phyloP scores from a whole-genome alignment of 1,139 yeast genomes.

The Yamadazyma atlantica region DNA sequence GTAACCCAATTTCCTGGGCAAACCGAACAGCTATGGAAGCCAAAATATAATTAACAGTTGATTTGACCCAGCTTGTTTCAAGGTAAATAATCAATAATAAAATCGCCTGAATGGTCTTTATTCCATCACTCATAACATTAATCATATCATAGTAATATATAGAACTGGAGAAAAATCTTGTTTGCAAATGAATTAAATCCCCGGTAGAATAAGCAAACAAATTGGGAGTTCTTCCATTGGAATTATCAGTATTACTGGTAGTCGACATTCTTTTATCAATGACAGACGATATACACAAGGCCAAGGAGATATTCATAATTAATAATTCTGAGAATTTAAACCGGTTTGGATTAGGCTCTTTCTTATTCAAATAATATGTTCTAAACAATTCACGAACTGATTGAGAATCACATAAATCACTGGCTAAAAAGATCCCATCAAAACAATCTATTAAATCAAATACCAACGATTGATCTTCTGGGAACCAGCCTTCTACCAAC shows the following conservation, averaged over 20 bases:
- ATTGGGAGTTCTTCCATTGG: slow-evolving; percentile 9
- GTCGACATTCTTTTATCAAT: slow-evolving; percentile 16
- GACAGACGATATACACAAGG: slow-evolving; percentile 25
- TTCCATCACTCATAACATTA: slow-evolving; percentile 49
- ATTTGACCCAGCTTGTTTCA: slow-evolving; percentile 41
- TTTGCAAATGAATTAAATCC: slow-evolving; percentile 23
- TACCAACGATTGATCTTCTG: slow-evolving; percentile 26
- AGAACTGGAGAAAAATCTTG: slow-evolving; percentile 32
- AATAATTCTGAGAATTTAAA: slow-evolving; percentile 31
- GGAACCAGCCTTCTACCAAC: slow-evolving; percentile 29
- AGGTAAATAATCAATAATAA: slow-evolving; percentile 45
- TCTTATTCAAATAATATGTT: slow-evolving; percentile 17
- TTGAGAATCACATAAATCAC: slow-evolving; percentile 16
- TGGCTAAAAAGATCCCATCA: slow-evolving; percentile 16
- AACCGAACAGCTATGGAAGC: slow-evolving; percentile 54
- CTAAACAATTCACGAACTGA: slow-evolving; percentile 22
- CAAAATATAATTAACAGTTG: slow-evolving; percentile 45
- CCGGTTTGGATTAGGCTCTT: slow-evolving; percentile 6
- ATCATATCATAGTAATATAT: slow-evolving; percentile 50
- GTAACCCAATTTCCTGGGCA: slow-evolving; percentile 68
- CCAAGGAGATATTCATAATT: slow-evolving; percentile 31
- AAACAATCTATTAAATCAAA: slow-evolving; percentile 28
- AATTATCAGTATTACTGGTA: slow-evolving; percentile 3
- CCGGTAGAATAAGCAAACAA: slow-evolving; percentile 9
- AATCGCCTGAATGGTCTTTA: slow-evolving; percentile 50